Evolutionary conservation across 352 stramenopile species (phyloP).

Genomic region (Phytophthora crassamura): DNA sequence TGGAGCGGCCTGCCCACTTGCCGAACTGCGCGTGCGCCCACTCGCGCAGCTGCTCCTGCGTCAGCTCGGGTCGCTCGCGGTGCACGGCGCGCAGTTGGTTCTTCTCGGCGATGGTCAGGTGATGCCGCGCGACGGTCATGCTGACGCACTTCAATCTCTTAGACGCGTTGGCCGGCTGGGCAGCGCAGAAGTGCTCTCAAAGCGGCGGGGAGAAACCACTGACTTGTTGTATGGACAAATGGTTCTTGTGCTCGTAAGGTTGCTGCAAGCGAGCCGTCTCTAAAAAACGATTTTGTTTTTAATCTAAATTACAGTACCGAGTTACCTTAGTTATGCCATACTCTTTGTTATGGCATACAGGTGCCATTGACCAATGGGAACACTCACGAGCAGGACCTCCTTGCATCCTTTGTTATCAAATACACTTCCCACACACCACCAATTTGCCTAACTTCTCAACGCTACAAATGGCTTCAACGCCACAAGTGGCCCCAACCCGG

Average conservation of each 20-base stretch:
- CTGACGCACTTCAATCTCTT: constrained; percentile 27
- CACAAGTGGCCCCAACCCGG: too few relatives aligned
- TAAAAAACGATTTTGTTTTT: too few relatives aligned
- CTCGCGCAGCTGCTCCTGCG: constrained; percentile 50
- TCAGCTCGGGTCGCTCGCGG: constrained; percentile 36
- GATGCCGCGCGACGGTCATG: constrained; percentile 32
- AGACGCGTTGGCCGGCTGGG: constrained; percentile 17
- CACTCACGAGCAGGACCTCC: too few relatives aligned
- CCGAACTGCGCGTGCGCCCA: constrained; percentile 37
- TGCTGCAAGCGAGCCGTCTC: constrained; percentile 8
- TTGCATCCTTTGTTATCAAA: too few relatives aligned
- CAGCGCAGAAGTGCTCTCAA: constrained; percentile 22
- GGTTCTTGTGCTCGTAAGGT: constrained; percentile 27
- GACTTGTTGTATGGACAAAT: neutral
- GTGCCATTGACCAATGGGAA: too few relatives aligned
- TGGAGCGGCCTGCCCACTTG: constrained; percentile 50
- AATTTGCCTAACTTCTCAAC: too few relatives aligned
- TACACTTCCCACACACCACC: too few relatives aligned
- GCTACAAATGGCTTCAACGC: too few relatives aligned
- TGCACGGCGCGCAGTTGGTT: constrained; percentile 41
- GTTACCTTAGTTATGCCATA: too few relatives aligned
- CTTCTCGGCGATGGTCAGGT: constrained; percentile 51
- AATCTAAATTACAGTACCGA: too few relatives aligned
- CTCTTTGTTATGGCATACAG: too few relatives aligned
- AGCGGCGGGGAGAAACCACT: constrained; percentile 1